Evolutionary conservation across 495 filamentous ascomycete genomes (phyloP), one percentile per base, ranked within the genome.

Genomic region (Amphirosellinia nigrospora): DNA sequence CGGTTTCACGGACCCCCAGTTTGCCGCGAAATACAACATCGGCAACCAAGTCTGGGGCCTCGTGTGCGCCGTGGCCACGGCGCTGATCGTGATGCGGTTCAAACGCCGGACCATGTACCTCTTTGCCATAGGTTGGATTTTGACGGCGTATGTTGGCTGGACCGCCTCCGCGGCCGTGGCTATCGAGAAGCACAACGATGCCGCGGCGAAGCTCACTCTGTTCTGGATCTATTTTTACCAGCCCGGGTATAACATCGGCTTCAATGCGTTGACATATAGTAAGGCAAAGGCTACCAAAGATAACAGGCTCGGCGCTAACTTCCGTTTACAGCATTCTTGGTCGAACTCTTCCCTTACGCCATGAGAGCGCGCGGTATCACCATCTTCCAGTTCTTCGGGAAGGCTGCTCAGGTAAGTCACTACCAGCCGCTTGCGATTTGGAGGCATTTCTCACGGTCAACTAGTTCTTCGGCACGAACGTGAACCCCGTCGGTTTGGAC

Each of bases 401-500:
- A 86, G 45, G 79, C 81, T 3, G 85, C 86, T 3, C 63, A 65
- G 46, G 63, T 41, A 65, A 39, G 63, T 65, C 34, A 1, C n/a
- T 15, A 16, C 21, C n/a, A 6, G 32, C 16, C 30, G 30, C 1
- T 41, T 3, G 16, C 19, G 13, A 45, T 4, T 45, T 19, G 6
- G 19, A 43, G 8, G 13, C 7, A 32, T 43, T n/a, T 1, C 60
- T 58, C 16, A 63, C 61, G 16, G 2, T 5, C 0, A 15, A 26
- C 3, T 56, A 79, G 69, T 89, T 89, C 78, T 87, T 89, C 74
- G 88, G 88, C 59, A 89, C 84, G 1, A 89, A 88, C 70, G 86
- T 90, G 61, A 91, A 91, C 77, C 89, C 89, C 0, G 84, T 92
- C 48, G 89, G 87, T 32, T 76, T 91, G 16, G 80, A 77, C 41